Conservation (phyloP, 2,329 filamentous ascomycete species). For the Calonectria crousiana region DNA sequence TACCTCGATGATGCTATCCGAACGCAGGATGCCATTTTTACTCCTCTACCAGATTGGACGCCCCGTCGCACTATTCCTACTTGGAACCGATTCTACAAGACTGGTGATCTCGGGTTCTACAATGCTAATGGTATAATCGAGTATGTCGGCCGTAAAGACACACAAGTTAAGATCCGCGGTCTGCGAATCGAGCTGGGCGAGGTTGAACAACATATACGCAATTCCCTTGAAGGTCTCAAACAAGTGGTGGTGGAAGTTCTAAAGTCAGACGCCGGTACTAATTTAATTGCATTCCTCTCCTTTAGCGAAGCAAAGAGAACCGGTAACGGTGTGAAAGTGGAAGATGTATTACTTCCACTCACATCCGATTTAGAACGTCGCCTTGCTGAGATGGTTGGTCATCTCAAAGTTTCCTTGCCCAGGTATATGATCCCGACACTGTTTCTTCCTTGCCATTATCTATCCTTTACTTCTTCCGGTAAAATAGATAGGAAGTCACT, state of each 20-base stretch:
- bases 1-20: constrained; percentile 38
- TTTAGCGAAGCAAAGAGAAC: not conserved
- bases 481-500: constrained; percentile 2
- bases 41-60: constrained; percentile 41
- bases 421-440: constrained; percentile 5
- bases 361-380: not conserved
- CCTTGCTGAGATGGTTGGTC: not conserved
- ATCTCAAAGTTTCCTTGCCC: not conserved
- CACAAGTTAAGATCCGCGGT: constrained; percentile 69
- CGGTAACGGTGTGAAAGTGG: not conserved
- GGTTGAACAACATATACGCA: constrained; percentile 16
- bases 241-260: not conserved
- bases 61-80: constrained; percentile 27
- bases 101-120: constrained; percentile 43
- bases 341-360: not conserved
- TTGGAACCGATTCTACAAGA: constrained; percentile 32
- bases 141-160: constrained; percentile 64
- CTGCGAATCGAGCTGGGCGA: constrained; percentile 60
- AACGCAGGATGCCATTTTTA: constrained; percentile 44
- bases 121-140: constrained; percentile 50
- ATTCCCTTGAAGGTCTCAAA: not conserved
- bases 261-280: not conserved
- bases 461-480: not conserved
- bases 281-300: not conserved
- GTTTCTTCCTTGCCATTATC: not conserved